Evolutionary conservation across 1,139 yeast genomes (phyloP), one percentile per base, ranked within the genome.

Genomic region (Geotrichum citri-aurantii): DNA sequence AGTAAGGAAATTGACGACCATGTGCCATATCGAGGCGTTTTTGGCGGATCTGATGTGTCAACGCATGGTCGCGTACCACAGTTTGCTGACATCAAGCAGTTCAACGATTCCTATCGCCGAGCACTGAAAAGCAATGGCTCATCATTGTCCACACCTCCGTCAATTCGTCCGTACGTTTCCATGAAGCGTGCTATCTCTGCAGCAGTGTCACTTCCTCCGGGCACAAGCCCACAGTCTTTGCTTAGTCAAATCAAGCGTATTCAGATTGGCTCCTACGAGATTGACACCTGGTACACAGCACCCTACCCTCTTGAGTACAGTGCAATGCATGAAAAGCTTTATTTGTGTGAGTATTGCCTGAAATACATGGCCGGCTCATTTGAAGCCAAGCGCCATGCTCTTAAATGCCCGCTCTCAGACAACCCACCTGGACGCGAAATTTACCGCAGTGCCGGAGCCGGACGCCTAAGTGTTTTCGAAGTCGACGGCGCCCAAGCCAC

Each of bases 231-330:
- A 48, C 59, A 24, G 40, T 26, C 49, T 17, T 27, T 56, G 10
- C 50, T 58, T 24, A 76, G 79, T 48, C 76, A 78, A 59, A 75
- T 81, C 47, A 75, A 75, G 54, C 77, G 76, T 54, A 86, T 92
- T 27, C 87, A 84, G 64, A 84, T 92, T 64, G 81, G 91, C 44
- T 81, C 81, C 56, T 82, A 73, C 68, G 92, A 86, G 69, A 88
- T 92, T 29, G 86, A 86, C 62, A 89, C 97, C 0, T 90, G 98
- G 97, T 91, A 89, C 71, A 82, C 89, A 3, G 86, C 97, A 0
- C 98, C 98, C 0, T 93, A 89, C 68, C 97, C 99, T 0, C 91
- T 88, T 63, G 96, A 90, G 68, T 88, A 84, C 67, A 82, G 90
- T 42, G 31, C 51, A 8, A 80, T 79, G 50, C 81, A 84, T 56